These are phyloP conservation scores for Apiospora phragmitis DNA, from an alignment of 2,329 filamentous ascomycete species.

Conservation along the genomic window DNA sequence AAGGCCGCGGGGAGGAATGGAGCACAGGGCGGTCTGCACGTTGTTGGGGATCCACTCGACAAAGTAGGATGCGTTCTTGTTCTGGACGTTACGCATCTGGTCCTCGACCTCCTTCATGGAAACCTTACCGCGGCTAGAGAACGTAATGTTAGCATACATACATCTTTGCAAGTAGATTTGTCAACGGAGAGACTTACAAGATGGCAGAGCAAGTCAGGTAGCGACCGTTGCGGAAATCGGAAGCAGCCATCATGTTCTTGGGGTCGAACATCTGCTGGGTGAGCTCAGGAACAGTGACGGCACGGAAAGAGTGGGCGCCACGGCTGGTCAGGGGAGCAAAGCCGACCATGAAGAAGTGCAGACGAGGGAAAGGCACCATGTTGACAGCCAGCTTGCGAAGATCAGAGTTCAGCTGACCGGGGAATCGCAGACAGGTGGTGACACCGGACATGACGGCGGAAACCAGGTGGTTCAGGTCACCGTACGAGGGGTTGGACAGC, in stretches of 20 bases:
- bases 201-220: slow-evolving; percentile 99
- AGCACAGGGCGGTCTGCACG: slow-evolving; percentile 98
- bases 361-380: slow-evolving; percentile 99
- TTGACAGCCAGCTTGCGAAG: slow-evolving; percentile 99
- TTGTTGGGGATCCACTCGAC: slow-evolving; percentile 99
- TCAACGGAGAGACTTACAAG: slow-evolving; percentile 49
- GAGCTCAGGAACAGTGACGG: slow-evolving; percentile 94
- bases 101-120: slow-evolving; percentile 99
- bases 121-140: slow-evolving; percentile 85
- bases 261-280: slow-evolving; percentile 99
- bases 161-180: slow-evolving; percentile 24
- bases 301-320: slow-evolving; percentile 92
- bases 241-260: slow-evolving; percentile 99
- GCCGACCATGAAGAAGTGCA: slow-evolving; percentile 99
- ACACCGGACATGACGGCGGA: slow-evolving; percentile 99
- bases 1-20: slow-evolving; percentile 93
- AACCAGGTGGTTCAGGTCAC: slow-evolving; percentile 98
- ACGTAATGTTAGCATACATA: slow-evolving; percentile 38
- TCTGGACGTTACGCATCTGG: slow-evolving; percentile 99
- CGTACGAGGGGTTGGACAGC: slow-evolving; percentile 97
- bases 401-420: slow-evolving; percentile 99
- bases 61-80: slow-evolving; percentile 99
- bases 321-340: slow-evolving; percentile 97
- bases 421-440: slow-evolving; percentile 98
- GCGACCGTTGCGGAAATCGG: slow-evolving; percentile 99